phyloP scores from a whole-genome alignment of 352 stramenopile species.

The Pythium monospermum region DNA sequence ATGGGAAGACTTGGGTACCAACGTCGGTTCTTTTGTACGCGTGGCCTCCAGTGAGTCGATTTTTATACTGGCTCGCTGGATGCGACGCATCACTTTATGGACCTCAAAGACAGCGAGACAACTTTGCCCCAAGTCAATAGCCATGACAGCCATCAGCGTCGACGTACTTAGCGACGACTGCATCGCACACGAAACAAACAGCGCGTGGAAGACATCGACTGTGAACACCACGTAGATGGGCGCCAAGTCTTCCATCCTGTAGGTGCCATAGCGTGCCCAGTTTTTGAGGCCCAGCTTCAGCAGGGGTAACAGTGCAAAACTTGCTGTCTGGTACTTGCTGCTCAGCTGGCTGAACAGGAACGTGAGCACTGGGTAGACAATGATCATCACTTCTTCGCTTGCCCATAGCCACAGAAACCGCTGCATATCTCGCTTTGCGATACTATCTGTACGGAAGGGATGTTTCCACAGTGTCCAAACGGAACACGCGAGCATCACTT shows the following conservation, averaged over 20 bases:
- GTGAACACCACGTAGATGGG: conserved; percentile 21
- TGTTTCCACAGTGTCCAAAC: conserved; percentile 1
- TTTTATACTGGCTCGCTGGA: too few species aligned
- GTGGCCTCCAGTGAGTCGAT: too few species aligned
- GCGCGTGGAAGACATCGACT: conserved; percentile 22
- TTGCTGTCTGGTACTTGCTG: conserved; percentile 4
- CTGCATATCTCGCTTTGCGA: background rate
- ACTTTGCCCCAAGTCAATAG: background rate
- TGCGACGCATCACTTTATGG: too few species aligned
- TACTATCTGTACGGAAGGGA: background rate
- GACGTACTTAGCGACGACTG: conserved; percentile 14
- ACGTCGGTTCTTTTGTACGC: too few species aligned
- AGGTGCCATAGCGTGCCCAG: conserved; percentile 15
- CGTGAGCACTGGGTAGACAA: conserved; percentile 18
- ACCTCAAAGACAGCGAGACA: too few species aligned
- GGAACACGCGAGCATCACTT: conserved; percentile 15
- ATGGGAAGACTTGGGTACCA: too few species aligned
- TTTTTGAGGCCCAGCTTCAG: conserved; percentile 43
- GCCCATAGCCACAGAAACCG: too few species aligned
- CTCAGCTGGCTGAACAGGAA: conserved; percentile 14
- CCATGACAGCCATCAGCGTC: conserved; percentile 4
- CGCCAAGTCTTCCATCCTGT: conserved; percentile 19
- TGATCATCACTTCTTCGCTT: conserved; percentile 3
- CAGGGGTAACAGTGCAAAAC: conserved; percentile 25
- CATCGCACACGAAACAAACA: conserved; percentile 19